Evolutionary conservation across 768 basidiomycete species (phyloP).

Genomic region (Termitomyces sp.): DNA sequence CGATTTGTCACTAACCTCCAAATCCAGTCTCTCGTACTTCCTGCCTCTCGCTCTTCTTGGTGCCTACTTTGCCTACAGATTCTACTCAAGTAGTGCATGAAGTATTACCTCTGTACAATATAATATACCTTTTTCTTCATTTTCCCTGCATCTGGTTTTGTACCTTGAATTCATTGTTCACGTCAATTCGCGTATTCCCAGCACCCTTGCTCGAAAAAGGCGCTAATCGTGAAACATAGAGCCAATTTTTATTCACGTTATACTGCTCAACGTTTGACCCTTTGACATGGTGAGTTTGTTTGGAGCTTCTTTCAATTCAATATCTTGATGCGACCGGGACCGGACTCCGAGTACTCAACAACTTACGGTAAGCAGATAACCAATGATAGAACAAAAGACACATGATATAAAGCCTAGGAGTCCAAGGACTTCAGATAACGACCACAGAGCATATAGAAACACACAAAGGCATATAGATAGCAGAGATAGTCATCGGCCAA

Average conservation of each 20-base stretch:
- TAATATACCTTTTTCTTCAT: constrained; percentile 11
- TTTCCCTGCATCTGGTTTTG: not conserved
- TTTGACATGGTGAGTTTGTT: not conserved
- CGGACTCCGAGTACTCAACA: not conserved
- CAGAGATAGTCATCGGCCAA: not conserved
- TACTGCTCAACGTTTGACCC: too few relatives aligned
- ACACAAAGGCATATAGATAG: not conserved
- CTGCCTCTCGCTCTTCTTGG: constrained; percentile 74
- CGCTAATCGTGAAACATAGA: constrained; percentile 7
- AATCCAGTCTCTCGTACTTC: constrained; percentile 72
- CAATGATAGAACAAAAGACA: too few relatives aligned
- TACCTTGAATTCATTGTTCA: not conserved
- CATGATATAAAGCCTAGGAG: too few relatives aligned
- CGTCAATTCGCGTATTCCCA: constrained; percentile 3
- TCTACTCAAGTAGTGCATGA: constrained; percentile 53
- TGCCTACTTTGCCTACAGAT: constrained; percentile 87
- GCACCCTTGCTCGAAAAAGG: not conserved
- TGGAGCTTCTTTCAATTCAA: not conserved
- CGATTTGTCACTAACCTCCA: constrained; percentile 3
- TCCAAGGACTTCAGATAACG: not conserved
- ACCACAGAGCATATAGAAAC: not conserved
- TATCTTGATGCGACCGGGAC: not conserved
- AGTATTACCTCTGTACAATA: constrained; percentile 12
- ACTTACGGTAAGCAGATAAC: too few relatives aligned
- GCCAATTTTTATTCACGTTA: constrained; percentile 5